Percentiles rank a stretch among this genome's conserved stretches.
phyloP scores from a whole-genome alignment of 306 rosid species.

The Fragaria vesca region DNA sequence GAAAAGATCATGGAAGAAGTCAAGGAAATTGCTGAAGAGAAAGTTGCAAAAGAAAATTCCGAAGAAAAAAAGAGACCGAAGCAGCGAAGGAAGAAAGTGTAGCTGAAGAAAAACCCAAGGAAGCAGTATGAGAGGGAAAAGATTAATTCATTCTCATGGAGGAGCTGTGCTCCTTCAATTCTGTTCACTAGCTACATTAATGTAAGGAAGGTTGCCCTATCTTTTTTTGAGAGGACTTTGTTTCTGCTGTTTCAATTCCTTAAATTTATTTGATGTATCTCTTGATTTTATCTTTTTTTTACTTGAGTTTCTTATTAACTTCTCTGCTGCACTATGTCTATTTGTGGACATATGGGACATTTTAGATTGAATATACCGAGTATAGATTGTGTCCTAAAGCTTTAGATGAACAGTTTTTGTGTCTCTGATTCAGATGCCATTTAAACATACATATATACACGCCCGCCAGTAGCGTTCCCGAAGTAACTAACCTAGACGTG shows the following conservation, averaged over 20 bases:
- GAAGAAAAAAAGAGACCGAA: neutral
- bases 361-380: constrained; percentile 1
- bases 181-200: neutral
- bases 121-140: constrained; percentile 1
- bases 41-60: neutral
- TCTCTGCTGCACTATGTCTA: neutral
- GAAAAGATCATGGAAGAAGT: constrained; percentile 8
- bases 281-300: neutral
- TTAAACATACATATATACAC: too few relatives aligned
- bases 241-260: neutral
- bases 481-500: too few relatives aligned
- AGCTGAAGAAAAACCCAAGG: constrained; percentile 3
- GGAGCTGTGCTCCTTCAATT: neutral
- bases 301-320: neutral
- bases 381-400: neutral
- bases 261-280: neutral
- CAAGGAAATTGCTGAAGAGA: constrained; percentile 5
- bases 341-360: neutral
- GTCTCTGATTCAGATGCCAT: neutral
- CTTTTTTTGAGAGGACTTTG: neutral
- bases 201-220: constrained; percentile 4
- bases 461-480: neutral
- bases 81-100: neutral
- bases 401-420: neutral
- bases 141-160: neutral